A percentile compares a stretch with the other conserved stretches of the same genome.
phyloP scores from a whole-genome alignment of 2,329 filamentous ascomycete species.

The Cladosporium sphaerospermum region DNA sequence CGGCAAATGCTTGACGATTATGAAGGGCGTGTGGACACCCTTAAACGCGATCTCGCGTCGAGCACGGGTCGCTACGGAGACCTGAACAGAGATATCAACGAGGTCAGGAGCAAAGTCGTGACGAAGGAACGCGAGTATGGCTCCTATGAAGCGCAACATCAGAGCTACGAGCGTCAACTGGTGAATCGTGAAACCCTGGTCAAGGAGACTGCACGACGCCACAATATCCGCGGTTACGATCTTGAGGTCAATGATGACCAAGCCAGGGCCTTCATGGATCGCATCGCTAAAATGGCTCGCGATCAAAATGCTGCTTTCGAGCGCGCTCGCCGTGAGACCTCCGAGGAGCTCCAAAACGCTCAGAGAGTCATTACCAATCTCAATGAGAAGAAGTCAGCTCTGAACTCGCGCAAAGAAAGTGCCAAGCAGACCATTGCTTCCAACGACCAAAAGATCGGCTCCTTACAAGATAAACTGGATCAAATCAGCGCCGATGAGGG shows the following conservation, averaged over 20 bases:
- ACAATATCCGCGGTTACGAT: slow-evolving; percentile 81
- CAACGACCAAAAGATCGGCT: slow-evolving; percentile 64
- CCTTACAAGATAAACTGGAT: slow-evolving; percentile 62
- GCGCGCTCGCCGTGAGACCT: slow-evolving; percentile 64
- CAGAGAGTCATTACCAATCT: slow-evolving; percentile 66
- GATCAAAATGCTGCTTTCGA: slow-evolving; percentile 79
- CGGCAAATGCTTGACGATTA: slow-evolving; percentile 68
- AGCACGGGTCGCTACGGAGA: slow-evolving; percentile 60
- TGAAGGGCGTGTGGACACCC: slow-evolving; percentile 59
- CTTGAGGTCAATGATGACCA: slow-evolving; percentile 67
- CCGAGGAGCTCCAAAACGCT: slow-evolving; percentile 67
- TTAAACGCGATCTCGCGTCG: slow-evolving; percentile 56
- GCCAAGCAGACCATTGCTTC: slow-evolving; percentile 65
- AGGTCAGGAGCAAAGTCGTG: slow-evolving; percentile 37
- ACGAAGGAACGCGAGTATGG: slow-evolving; percentile 59
- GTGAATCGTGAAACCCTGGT: slow-evolving; percentile 65
- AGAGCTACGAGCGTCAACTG: slow-evolving; percentile 76
- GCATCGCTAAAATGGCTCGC: slow-evolving; percentile 64
- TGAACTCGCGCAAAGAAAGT: slow-evolving; percentile 67
- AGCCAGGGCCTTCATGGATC: slow-evolving; percentile 69
- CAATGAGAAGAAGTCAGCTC: slow-evolving; percentile 64
- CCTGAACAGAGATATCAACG: slow-evolving; percentile 49
- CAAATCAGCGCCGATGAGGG: slow-evolving; percentile 82
- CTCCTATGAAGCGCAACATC: slow-evolving; percentile 76
- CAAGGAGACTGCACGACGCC: slow-evolving; percentile 66